Evolutionary conservation across 2,329 filamentous ascomycete genomes (phyloP), one percentile per base, ranked within the genome.

Genomic region (Neodidymelliopsis sp.): DNA sequence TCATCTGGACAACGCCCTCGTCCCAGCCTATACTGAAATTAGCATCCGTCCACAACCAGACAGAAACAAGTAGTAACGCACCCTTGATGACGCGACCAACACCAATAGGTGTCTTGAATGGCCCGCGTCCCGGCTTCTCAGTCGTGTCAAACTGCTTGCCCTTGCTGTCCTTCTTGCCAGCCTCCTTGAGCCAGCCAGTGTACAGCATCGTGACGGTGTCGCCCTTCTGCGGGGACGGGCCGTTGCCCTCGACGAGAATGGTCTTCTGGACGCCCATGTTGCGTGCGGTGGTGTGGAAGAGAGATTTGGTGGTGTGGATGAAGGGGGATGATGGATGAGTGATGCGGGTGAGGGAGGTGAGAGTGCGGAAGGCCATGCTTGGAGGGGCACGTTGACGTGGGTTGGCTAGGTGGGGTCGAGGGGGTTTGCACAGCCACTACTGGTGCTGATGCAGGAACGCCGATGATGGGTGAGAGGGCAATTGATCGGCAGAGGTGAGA

Each of bases 81-180:
- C 91, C 92, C 79, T 84, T 84, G 77, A 97, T 97, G 70, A 97
- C 89, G 69, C 83, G 80, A 47, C 90, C 91, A 59, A 88, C 79
- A 42, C 93, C 93, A 73, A 97, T 97, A 49, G 75, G 67, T 52
- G 85, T 88, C 58, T 84, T 77, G 71, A 97, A 94, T 71, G 89
- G 83, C 40, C 85, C 86, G 46, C 89, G 84, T 54, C 85, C 86
- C 18, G 47, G 47, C 47, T 50, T 50, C 57, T 86, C 81, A 19
- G 92, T 96, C 53, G 86, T 89, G 77, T 97, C 93, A 77, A 97
- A 97, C 56, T 65, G 62, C 51, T 65, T 66, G 58, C 65, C 65
- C 62, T 68, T 68, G 23, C 58, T 48, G 37, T 62, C 56, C 23
- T 54, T 47, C 49, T 59, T 36, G 50, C 57, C 60, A 4, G 43